Evolutionary conservation across 768 basidiomycete genomes (phyloP).

Genomic region (Myochromella boudieri): DNA sequence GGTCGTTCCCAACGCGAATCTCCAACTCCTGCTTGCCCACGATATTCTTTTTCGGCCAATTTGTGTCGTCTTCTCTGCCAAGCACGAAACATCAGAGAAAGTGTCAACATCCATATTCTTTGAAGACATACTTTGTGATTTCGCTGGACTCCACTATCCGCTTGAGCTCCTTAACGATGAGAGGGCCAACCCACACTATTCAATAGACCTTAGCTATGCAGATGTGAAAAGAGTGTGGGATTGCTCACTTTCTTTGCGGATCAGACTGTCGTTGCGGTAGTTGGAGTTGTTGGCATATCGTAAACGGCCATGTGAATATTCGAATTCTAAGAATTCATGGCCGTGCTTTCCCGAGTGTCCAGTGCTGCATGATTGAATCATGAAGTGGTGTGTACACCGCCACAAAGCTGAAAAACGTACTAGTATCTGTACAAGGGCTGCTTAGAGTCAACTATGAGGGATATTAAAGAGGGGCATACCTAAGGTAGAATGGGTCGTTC

Average conservation of each 20-base stretch:
- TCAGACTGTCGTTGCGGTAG: constrained; percentile 95
- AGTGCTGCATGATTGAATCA: constrained; percentile 50
- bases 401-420: constrained; percentile 24
- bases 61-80: constrained; percentile 95
- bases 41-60: constrained; percentile 99
- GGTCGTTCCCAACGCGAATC: constrained; percentile 90
- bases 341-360: constrained; percentile 99
- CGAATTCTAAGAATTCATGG: constrained; percentile 97
- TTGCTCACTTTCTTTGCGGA: constrained; percentile 95
- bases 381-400: not conserved
- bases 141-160: constrained; percentile 91
- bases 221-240: not conserved
- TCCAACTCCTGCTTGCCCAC: constrained; percentile 99
- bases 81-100: no score
- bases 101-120: no score
- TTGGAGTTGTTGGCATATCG: constrained; percentile 99
- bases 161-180: constrained; percentile 93
- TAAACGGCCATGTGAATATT: constrained; percentile 94
- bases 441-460: constrained; percentile 6
- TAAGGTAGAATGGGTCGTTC: constrained; percentile 79
- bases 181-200: constrained; percentile 90
- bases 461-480: constrained; percentile 38
- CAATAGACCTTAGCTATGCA: not conserved
- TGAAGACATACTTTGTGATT: constrained; percentile 83
- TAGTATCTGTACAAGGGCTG: constrained; percentile 41